These are phyloP conservation scores for Helianthus annuus DNA, from an alignment of 129 eudicot species.

Conservation along the genomic window HanXRQr2.0-SUNRISE NC_035441.2:144423403-144423902, in stretches of 20 bases:
- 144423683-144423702: neutral
- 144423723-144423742: neutral
- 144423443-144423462: too few relatives aligned
- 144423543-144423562: neutral
- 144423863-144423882: neutral
- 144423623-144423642: neutral
- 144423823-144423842: neutral
- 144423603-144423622: neutral
- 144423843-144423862: neutral
- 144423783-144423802: neutral
- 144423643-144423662: neutral
- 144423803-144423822: neutral
- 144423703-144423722: neutral
- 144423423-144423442: too few relatives aligned
- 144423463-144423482: too few relatives aligned
- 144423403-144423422: too few relatives aligned
- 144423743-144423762: neutral
- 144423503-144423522: neutral
- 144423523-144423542: neutral
- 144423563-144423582: neutral
- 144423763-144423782: neutral
- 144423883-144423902: neutral
- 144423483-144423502: neutral
- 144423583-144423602: neutral
- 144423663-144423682: neutral